Conservation (phyloP, 2,329 filamentous ascomycete species). For the Taxawa tesnikishii region DNA sequence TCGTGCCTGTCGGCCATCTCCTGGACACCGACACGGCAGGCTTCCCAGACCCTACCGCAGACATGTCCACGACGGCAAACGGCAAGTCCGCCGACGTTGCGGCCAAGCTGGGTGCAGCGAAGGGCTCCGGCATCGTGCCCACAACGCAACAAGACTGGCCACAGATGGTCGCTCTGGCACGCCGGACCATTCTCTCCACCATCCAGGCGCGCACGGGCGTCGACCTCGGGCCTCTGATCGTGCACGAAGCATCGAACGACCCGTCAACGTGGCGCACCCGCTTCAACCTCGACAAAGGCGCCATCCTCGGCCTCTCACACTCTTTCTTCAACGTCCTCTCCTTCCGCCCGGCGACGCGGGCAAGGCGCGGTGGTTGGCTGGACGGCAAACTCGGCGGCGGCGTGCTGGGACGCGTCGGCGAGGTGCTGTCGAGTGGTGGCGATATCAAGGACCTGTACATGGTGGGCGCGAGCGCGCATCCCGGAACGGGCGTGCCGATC, state of each 20-base stretch:
- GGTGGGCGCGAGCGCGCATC: slow-evolving; percentile 64
- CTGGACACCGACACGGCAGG: slow-evolving; percentile 30
- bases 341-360: slow-evolving; percentile 53
- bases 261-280: slow-evolving; percentile 51
- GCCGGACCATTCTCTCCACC: slow-evolving; percentile 47
- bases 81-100: not conserved
- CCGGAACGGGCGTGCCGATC: slow-evolving; percentile 64
- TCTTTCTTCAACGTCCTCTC: slow-evolving; percentile 62
- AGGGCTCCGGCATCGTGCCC: slow-evolving; percentile 25
- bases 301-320: slow-evolving; percentile 60
- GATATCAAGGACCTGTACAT: slow-evolving; percentile 49
- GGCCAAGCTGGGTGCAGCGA: slow-evolving; percentile 12
- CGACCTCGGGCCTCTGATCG: slow-evolving; percentile 36
- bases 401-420: slow-evolving; percentile 6
- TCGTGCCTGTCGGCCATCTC: slow-evolving; percentile 62
- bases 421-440: slow-evolving; percentile 12
- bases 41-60: slow-evolving; percentile 16
- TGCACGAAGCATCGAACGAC: slow-evolving; percentile 53
- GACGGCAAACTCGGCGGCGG: slow-evolving; percentile 12
- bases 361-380: slow-evolving; percentile 27
- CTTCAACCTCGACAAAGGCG: slow-evolving; percentile 65
- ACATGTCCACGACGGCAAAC: slow-evolving; percentile 3
- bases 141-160: slow-evolving; percentile 46
- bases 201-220: slow-evolving; percentile 49
- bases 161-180: slow-evolving; percentile 45